Conservation (phyloP, 2,329 filamentous ascomycete species). For the Trichophyton rubrum region DNA sequence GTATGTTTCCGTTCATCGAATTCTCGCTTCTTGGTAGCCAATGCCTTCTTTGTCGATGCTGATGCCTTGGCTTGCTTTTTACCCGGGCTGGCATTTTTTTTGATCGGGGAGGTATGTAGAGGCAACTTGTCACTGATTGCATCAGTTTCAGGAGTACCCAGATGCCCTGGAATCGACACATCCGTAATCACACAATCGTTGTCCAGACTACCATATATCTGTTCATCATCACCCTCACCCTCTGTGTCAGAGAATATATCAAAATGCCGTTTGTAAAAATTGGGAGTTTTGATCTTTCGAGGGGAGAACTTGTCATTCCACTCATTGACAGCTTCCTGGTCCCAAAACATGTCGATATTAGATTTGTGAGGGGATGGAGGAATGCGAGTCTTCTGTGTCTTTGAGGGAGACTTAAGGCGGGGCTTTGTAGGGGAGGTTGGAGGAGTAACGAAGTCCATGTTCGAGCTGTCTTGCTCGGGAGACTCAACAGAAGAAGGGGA, state of each 20-base stretch:
- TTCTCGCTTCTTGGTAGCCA: constrained; percentile 32
- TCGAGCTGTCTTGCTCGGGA: background rate
- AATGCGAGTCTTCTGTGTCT: constrained; percentile 29
- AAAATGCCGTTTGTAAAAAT: constrained; percentile 12
- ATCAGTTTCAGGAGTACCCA: background rate
- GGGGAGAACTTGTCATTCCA: constrained; percentile 46
- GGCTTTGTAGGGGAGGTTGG: constrained; percentile 33
- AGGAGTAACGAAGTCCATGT: constrained; percentile 25
- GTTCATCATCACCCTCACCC: constrained; percentile 18
- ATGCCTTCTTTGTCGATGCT: constrained; percentile 25
- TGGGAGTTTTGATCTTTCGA: constrained; percentile 26
- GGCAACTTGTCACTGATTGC: background rate
- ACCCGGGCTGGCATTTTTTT: constrained; percentile 16
- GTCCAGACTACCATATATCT: constrained; percentile 17
- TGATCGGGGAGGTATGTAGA: constrained; percentile 2
- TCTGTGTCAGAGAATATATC: constrained; percentile 29
- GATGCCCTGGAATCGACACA: background rate
- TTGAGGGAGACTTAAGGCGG: constrained; percentile 37
- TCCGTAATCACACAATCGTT: constrained; percentile 24
- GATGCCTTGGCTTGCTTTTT: constrained; percentile 18
- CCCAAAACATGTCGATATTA: constrained; percentile 44
- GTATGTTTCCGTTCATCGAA: constrained; percentile 44
- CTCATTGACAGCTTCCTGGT: constrained; percentile 38
- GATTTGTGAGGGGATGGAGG: constrained; percentile 40
- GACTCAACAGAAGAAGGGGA: background rate